Evolutionary conservation across 2,329 filamentous ascomycete genomes (phyloP), one percentile per base, ranked within the genome.

Genomic region (Aspergillus awamori): DNA sequence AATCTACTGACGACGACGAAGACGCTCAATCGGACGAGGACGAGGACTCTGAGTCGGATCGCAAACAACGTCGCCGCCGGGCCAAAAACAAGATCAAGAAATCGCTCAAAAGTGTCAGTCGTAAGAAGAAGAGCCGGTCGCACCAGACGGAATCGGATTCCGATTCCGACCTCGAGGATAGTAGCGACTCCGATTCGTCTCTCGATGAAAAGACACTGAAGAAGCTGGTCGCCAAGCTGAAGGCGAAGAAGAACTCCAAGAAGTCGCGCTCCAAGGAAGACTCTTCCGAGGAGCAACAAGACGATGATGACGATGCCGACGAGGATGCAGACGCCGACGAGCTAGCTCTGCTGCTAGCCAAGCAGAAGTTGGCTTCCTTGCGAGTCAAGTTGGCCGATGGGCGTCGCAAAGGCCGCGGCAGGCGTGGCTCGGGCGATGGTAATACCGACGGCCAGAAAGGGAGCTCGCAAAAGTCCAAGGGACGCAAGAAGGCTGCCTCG

Each of bases 401-500:
- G 10, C 68, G 65, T 11, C 60, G 63, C 20, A 66, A 62, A 55
- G n/a, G 38, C 8, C 65, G 64, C 8, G 57, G 55, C 17, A 68
- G 62, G 43, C 59, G 68, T n/a, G 28, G 36, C 38, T 55, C 63
- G 8, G 39, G 54, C 24, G 60, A 67, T 45, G 60, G 52, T 26
- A 55, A 65, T 13, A 49, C 48, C n/a, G 60, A 67, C 33, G 45
- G 43, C 20, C 60, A 61, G 48, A 68, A 62, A 70, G 73, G 66
- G 10, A 39, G 53, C 56, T 68, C 48, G 53, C 67, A 56, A 56
- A 72, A 56, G 59, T 70, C 63, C 63, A 81, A 77, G 64, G 58
- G 62, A 17, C 80, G 78, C 67, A 80, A 79, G 65, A 80, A 79
- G 56, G 78, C 78, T 28, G 84, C 76, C 6, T 84, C 82, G 17